Base-by-base conservation (phyloP, 768 basidiomycete genomes). In the Naematelia encephala region DNA sequence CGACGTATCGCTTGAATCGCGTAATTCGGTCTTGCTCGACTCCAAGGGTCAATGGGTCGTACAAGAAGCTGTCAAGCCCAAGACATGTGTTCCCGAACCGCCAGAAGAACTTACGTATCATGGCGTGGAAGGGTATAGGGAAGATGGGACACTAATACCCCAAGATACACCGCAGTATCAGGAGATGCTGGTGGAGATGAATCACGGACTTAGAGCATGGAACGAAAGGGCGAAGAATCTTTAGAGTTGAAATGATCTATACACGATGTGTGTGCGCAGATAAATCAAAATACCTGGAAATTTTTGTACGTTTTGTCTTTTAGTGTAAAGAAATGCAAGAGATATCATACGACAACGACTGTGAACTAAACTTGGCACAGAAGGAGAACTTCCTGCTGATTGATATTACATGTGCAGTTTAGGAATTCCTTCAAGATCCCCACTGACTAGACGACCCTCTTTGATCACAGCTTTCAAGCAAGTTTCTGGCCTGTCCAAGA, bases 1-100 rank as follows among this genome's bases (percentile, higher is more conserved):
- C 51, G 85, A 87, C 66, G 78, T 84, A 54, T 84, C 85, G 12
- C 80, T 85, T 76, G 84, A 85, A 52, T 80, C 57, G 28, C 57
- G 57, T 21, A 58, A 58, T 23, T 58, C 57, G 29, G 30, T 58
- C 25, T 21, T 58, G 16, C 25, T 58, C 23, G 51, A 58, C 34
- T 21, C n/a, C 11, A 39, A 58, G 5, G 57, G 57, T 11, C 10
- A 52, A 3, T 58, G 57, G 57, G 29, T 26, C 39, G 50, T 51
- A 5, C 25, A 58, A 22, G 57, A 58, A 23, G 21, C 55, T 2
- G 47, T 49, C 12, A 46, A 56, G 47, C 19, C 46, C 5, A 23
- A 23, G n/a, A 21, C 23, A 12, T 56, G 55, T 23, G 26, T 47
- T 4, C 55, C 55, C 22, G 23, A 14, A 13, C 19, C 25, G 22